Conservation (phyloP, 257 asterid genomes). For the Gynochthodes officinalis region DNA sequence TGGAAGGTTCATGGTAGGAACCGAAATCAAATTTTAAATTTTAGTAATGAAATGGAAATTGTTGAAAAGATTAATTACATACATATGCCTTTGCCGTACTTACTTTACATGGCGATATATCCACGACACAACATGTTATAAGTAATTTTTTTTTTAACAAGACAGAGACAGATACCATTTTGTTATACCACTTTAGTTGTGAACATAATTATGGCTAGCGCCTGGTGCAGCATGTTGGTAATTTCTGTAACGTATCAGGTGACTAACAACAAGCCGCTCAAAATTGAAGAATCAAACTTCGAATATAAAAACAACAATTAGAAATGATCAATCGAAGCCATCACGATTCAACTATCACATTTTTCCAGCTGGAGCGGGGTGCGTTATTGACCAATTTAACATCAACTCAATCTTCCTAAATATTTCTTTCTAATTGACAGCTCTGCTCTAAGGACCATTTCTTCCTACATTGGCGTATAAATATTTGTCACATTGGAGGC, state of each 20-base stretch:
- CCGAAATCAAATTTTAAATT: neutral
- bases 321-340: constrained; percentile 18
- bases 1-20: neutral
- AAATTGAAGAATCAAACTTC: neutral
- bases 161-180: too few species aligned
- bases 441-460: constrained; percentile 31
- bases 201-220: neutral
- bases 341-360: neutral
- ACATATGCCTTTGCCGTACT: too few species aligned
- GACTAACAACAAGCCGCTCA: neutral
- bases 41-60: neutral
- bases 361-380: constrained; percentile 37
- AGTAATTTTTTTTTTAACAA: too few species aligned
- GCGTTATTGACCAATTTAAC: constrained; percentile 4
- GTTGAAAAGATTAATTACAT: too few species aligned
- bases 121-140: too few species aligned
- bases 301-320: neutral
- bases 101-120: too few species aligned
- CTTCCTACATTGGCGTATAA: constrained; percentile 24
- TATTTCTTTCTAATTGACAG: constrained; percentile 37
- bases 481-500: constrained; percentile 19
- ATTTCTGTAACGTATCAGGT: constrained; percentile 2
- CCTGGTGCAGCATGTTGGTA: neutral
- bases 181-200: neutral
- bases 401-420: neutral